Percentiles rank a stretch among this genome's conserved stretches.
phyloP scores from a whole-genome alignment of 2,329 filamentous ascomycete species.

The Fusarium brevicatenulatum region DNA sequence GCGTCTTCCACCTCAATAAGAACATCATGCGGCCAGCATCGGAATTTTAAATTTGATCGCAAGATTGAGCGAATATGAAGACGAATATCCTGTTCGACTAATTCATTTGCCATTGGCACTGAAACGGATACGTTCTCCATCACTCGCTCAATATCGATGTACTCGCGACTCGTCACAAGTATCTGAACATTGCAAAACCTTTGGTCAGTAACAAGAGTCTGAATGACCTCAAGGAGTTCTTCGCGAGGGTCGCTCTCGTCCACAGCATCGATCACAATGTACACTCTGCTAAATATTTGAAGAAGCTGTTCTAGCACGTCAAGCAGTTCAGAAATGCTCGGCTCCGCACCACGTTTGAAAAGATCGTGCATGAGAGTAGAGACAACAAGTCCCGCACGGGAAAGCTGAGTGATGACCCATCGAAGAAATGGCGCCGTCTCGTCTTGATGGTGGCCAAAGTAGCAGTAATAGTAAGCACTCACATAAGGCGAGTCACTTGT shows the following conservation, averaged over 20 bases:
- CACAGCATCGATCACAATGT: not conserved
- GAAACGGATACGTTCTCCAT: rapidly evolving
- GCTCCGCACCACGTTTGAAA: rapidly evolving
- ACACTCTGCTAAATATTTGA: rapidly evolving
- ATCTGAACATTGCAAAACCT: rapidly evolving
- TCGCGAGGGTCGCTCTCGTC: not conserved
- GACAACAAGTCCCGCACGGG: rapidly evolving
- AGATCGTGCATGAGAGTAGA: rapidly evolving
- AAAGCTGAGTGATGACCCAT: not conserved
- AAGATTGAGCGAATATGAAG: not conserved
- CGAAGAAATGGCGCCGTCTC: not conserved
- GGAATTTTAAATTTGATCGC: rapidly evolving
- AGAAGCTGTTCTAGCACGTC: rapidly evolving
- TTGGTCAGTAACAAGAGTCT: rapidly evolving
- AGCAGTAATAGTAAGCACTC: not conserved
- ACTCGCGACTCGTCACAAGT: not conserved
- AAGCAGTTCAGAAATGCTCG: not conserved
- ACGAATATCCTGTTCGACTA: not conserved
- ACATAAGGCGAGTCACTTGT: rapidly evolving
- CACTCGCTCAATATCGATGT: not conserved
- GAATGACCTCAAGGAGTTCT: rapidly evolving
- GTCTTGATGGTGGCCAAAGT: not conserved
- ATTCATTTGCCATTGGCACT: not conserved
- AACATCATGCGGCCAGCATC: not conserved
- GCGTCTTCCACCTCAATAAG: not conserved